Evolutionary conservation across 179 eudicot species (phyloP).

Genomic region (Carnegiea gigantea): DNA sequence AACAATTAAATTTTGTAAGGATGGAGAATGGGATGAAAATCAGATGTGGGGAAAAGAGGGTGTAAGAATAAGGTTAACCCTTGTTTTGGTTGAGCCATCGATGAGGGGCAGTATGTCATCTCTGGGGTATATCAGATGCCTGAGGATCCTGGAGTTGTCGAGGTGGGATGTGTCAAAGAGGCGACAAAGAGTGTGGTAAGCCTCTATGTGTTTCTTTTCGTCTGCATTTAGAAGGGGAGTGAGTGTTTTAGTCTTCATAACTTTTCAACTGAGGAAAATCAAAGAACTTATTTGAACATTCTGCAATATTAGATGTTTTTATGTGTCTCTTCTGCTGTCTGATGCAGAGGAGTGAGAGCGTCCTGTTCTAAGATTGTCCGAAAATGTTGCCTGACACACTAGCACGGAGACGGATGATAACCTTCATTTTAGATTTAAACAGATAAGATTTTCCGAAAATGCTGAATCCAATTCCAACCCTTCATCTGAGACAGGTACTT

Average conservation of each 20-base stretch:
- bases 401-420: no score
- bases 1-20: neutral
- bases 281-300: neutral
- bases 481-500: no score
- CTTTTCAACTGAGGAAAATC: neutral
- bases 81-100: constrained; percentile 43
- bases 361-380: neutral
- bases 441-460: no score
- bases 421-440: no score
- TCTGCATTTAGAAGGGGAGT: constrained; percentile 37
- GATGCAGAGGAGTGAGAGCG: neutral
- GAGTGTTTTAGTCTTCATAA: neutral
- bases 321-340: neutral
- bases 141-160: constrained; percentile 63
- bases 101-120: constrained; percentile 65
- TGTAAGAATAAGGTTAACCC: constrained; percentile 32
- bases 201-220: constrained; percentile 59
- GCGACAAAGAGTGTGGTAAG: constrained; percentile 45
- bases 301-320: neutral
- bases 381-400: no score
- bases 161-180: constrained; percentile 54
- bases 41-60: neutral
- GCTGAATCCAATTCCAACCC: no score
- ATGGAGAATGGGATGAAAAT: neutral
- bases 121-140: constrained; percentile 48